These are phyloP conservation scores for Jaapia argillacea DNA, from an alignment of 768 basidiomycete species.

Conservation along the genomic window DNA sequence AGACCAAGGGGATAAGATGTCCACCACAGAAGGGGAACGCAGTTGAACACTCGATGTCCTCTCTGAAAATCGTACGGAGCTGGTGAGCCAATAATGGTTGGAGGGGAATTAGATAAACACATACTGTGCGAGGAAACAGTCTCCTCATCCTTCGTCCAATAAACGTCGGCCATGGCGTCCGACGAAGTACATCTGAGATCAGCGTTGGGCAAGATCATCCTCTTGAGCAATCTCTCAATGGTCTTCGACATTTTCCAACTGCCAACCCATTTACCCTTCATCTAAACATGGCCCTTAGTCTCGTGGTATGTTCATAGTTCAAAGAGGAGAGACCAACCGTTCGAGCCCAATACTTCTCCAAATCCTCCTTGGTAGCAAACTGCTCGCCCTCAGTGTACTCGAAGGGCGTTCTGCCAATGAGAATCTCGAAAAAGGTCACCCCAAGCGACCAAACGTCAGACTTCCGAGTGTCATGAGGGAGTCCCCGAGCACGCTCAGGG, in stretches of 20 bases:
- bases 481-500: slow-evolving; percentile 82
- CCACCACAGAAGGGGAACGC: slow-evolving; percentile 17
- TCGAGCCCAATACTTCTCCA: slow-evolving; percentile 81
- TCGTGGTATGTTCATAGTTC: neutral
- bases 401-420: slow-evolving; percentile 88
- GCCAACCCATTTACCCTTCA: slow-evolving; percentile 83
- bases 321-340: slow-evolving; percentile 47
- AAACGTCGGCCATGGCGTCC: slow-evolving; percentile 55
- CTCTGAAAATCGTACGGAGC: slow-evolving; percentile 13
- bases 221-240: slow-evolving; percentile 56
- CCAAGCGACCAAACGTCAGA: slow-evolving; percentile 83
- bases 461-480: slow-evolving; percentile 89
- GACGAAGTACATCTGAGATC: slow-evolving; percentile 64
- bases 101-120: slow-evolving; percentile 8
- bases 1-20: slow-evolving; percentile 25
- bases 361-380: slow-evolving; percentile 67
- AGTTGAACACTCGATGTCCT: slow-evolving; percentile 21
- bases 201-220: slow-evolving; percentile 79
- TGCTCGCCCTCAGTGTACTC: slow-evolving; percentile 73
- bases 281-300: slow-evolving; percentile 21
- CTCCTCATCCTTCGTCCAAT: slow-evolving; percentile 37
- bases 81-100: neutral
- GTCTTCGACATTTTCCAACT: slow-evolving; percentile 58
- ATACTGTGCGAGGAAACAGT: slow-evolving; percentile 27
- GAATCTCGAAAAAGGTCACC: slow-evolving; percentile 90